A percentile compares a stretch with the other conserved stretches of the same genome.
These are phyloP conservation scores for Mimosa pudica DNA, from an alignment of 306 rosid species.

Conservation along the genomic window DNA sequence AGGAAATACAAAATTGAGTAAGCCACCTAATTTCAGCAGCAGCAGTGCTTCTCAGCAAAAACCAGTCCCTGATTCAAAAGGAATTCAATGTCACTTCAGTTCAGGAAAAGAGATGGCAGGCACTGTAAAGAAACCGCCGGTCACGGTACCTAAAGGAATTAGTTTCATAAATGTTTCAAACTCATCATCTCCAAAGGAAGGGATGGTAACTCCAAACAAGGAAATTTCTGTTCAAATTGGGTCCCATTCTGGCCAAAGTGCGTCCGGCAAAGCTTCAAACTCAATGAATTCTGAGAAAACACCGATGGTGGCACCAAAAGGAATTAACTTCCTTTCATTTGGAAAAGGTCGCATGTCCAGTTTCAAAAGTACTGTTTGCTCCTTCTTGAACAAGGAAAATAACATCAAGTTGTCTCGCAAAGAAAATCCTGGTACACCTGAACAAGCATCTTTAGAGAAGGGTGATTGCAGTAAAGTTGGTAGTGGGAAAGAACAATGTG, in stretches of 20 bases:
- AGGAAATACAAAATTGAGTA: slow-evolving; percentile 40
- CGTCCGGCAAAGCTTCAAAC: slow-evolving; percentile 33
- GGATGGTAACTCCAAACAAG: slow-evolving; percentile 33
- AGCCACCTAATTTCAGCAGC: slow-evolving; percentile 38
- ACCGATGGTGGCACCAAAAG: slow-evolving; percentile 53
- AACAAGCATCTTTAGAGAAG: slow-evolving; percentile 20
- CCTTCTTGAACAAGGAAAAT: slow-evolving; percentile 34
- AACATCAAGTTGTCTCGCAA: slow-evolving; percentile 29
- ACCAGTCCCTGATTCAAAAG: slow-evolving; percentile 31
- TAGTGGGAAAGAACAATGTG: slow-evolving; percentile 34
- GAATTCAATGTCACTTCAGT: slow-evolving; percentile 36
- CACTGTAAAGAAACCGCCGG: slow-evolving; percentile 39
- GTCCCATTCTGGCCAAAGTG: slow-evolving; percentile 30
- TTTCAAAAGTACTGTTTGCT: slow-evolving; percentile 37
- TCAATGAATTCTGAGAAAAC: slow-evolving; percentile 38
- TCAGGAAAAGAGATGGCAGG: slow-evolving; percentile 33
- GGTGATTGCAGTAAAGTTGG: slow-evolving; percentile 31
- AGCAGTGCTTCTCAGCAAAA: slow-evolving; percentile 37
- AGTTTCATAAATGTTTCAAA: slow-evolving; percentile 52
- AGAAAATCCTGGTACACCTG: slow-evolving; percentile 32
- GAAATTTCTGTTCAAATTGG: slow-evolving; percentile 38
- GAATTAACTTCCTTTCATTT: slow-evolving; percentile 72
- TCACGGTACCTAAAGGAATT: slow-evolving; percentile 53
- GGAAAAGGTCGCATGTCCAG: slow-evolving; percentile 49
- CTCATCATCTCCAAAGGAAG: slow-evolving; percentile 42